Conservation (phyloP, 2,329 filamentous ascomycete genomes). For the Lachnum nothofagi region DNA sequence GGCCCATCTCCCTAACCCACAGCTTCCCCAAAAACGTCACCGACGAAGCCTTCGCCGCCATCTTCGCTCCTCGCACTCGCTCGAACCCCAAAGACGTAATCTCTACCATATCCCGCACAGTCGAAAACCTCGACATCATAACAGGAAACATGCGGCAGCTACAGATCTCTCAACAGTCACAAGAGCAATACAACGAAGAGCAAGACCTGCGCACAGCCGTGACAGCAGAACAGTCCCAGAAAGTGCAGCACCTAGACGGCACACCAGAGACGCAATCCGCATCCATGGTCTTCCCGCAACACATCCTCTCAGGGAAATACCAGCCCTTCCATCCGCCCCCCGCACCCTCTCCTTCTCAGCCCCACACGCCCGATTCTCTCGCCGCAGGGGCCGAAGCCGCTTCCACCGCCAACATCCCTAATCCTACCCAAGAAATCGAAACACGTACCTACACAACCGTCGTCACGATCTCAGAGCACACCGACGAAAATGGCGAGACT, state of each 20-base stretch:
- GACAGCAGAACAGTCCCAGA: slow-evolving; percentile 39
- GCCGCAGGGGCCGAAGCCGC: slow-evolving; percentile 36
- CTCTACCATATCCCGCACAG: slow-evolving; percentile 57
- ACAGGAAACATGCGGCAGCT: slow-evolving; percentile 46
- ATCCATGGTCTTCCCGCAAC: slow-evolving; percentile 60
- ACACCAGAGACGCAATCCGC: slow-evolving; percentile 33
- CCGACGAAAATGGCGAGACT: slow-evolving; percentile 54
- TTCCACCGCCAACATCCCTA: no score
- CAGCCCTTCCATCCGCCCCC: slow-evolving; percentile 83
- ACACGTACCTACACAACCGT: slow-evolving; percentile 58
- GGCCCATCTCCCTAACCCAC: slow-evolving; percentile 83
- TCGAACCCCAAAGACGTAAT: slow-evolving; percentile 57
- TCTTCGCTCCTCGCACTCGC: slow-evolving; percentile 62
- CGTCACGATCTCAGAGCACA: slow-evolving; percentile 63
- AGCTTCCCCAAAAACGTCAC: slow-evolving; percentile 69
- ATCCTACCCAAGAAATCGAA: slow-evolving; percentile 39
- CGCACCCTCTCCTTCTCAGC: slow-evolving; percentile 64
- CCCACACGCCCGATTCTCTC: slow-evolving; percentile 33
- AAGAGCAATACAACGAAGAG: slow-evolving; percentile 27
- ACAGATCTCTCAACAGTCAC: slow-evolving; percentile 13
- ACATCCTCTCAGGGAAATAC: slow-evolving; percentile 65
- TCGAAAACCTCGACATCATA: slow-evolving; percentile 55
- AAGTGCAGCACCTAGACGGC: slow-evolving; percentile 51
- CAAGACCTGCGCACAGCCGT: slow-evolving; percentile 39
- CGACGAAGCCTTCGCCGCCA: slow-evolving; percentile 72